Percentiles rank a stretch among this genome's conserved stretches.
phyloP scores from a whole-genome alignment of 73 alveolate species.

The Paramecium bursaria region DNA sequence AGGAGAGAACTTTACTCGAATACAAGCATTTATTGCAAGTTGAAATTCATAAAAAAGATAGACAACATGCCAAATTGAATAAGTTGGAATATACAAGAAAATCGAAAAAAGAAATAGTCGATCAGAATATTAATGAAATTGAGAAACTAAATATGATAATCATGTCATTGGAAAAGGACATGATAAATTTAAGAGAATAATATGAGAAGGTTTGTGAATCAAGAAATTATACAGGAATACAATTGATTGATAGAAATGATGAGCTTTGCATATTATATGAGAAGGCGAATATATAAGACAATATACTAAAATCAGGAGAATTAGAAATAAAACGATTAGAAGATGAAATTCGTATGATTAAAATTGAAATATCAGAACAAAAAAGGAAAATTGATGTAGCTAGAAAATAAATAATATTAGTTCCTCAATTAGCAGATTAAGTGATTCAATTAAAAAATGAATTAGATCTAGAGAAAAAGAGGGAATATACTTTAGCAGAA shows the following conservation, averaged over 20 bases:
- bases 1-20: slow-evolving; percentile 89
- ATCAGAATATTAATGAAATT: slow-evolving; percentile 94
- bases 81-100: slow-evolving; percentile 86
- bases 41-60: slow-evolving; percentile 89
- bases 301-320: slow-evolving; percentile 92
- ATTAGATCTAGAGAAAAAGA: slow-evolving; percentile 77
- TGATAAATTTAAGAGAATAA: slow-evolving; percentile 90
- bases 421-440: slow-evolving; percentile 87
- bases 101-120: slow-evolving; percentile 87
- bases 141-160: slow-evolving; percentile 94
- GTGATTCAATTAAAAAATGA: slow-evolving; percentile 83
- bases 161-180: slow-evolving; percentile 92
- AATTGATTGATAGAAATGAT: slow-evolving; percentile 96
- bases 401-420: slow-evolving; percentile 91
- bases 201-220: slow-evolving; percentile 97
- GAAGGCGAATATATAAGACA: slow-evolving; percentile 92
- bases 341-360: slow-evolving; percentile 94
- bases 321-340: slow-evolving; percentile 93
- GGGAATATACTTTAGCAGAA: slow-evolving; percentile 79
- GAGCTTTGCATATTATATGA: slow-evolving; percentile 96
- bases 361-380: slow-evolving; percentile 88
- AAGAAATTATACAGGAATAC: slow-evolving; percentile 95
- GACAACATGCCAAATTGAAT: slow-evolving; percentile 93
- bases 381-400: slow-evolving; percentile 92
- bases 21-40: slow-evolving; percentile 86